Percentiles rank a stretch among this genome's conserved stretches.
Conservation (phyloP, 768 basidiomycete species). For the Dacryopinax spathularia region DNA sequence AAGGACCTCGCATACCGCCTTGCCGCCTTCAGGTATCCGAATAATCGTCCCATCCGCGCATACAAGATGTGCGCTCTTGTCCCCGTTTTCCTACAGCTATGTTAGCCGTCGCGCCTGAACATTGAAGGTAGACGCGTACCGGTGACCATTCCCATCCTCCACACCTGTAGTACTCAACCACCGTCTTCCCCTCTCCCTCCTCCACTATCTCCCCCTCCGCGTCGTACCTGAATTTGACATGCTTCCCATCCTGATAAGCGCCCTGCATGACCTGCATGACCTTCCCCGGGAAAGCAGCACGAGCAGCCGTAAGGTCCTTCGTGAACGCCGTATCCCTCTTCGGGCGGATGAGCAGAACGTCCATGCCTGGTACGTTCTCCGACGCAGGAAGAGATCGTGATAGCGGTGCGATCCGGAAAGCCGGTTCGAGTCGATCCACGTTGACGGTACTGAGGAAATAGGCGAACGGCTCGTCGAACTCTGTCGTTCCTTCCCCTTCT, state of each 20-base stretch:
- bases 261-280: conserved; percentile 39
- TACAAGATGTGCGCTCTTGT: conserved; percentile 51
- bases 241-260: conserved; percentile 70
- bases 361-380: conserved; percentile 34
- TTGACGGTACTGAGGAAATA: conserved; percentile 77
- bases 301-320: conserved; percentile 20
- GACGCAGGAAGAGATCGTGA: conserved; percentile 30
- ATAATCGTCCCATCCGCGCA: conserved; percentile 70
- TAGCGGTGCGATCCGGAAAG: conserved; percentile 63
- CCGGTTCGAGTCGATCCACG: conserved; percentile 72
- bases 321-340: conserved; percentile 37
- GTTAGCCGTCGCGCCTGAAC: conserved; percentile 2
- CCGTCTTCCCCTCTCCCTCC: conserved; percentile 29
- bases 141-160: conserved; percentile 80
- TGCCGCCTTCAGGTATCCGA: conserved; percentile 45
- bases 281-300: conserved; percentile 40
- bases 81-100: conserved; percentile 38
- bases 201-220: conserved; percentile 29
- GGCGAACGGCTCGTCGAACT: conserved; percentile 60
- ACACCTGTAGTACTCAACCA: conserved; percentile 68
- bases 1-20: conserved; percentile 36
- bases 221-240: conserved; percentile 47
- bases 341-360: conserved; percentile 67
- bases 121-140: conserved; percentile 30
- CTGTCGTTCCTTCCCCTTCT: conserved; percentile 29